phyloP scores from a whole-genome alignment of 768 basidiomycete genomes.

The Termitomyces titanicus region DNA sequence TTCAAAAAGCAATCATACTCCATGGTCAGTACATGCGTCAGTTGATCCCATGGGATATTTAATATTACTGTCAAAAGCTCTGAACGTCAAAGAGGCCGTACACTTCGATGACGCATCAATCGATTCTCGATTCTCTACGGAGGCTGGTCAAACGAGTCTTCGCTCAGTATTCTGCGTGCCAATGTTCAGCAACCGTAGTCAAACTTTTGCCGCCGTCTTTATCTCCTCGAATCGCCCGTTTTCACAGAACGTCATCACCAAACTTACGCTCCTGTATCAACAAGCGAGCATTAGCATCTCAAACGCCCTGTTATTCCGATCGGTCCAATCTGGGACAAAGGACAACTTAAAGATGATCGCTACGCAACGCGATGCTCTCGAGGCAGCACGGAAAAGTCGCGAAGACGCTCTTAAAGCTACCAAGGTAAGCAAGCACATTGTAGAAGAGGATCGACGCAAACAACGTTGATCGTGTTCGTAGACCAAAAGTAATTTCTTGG shows the following conservation, averaged over 20 bases:
- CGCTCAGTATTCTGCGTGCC: slow-evolving; percentile 67
- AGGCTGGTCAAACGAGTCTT: slow-evolving; percentile 57
- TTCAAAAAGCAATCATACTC: slow-evolving; percentile 65
- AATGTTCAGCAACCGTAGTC: slow-evolving; percentile 71
- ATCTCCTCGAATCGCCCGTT: slow-evolving; percentile 65
- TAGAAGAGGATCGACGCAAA: neutral
- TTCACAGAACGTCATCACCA: slow-evolving; percentile 54
- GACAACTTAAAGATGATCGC: slow-evolving; percentile 79
- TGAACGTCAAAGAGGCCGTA: slow-evolving; percentile 63
- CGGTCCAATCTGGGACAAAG: slow-evolving; percentile 68
- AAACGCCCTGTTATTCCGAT: slow-evolving; percentile 71
- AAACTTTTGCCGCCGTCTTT: slow-evolving; percentile 71
- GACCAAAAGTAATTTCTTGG: slow-evolving; percentile 78
- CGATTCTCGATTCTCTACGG: slow-evolving; percentile 67
- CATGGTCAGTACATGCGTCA: slow-evolving; percentile 42
- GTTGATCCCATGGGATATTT: neutral
- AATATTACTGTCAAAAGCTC: slow-evolving; percentile 32
- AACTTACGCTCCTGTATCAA: slow-evolving; percentile 63
- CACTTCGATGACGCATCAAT: slow-evolving; percentile 57
- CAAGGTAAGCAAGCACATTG: slow-evolving; percentile 41
- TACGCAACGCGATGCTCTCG: slow-evolving; percentile 64
- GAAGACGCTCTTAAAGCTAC: slow-evolving; percentile 75
- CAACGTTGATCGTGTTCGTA: slow-evolving; percentile 18
- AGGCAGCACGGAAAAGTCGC: slow-evolving; percentile 64
- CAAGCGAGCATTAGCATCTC: slow-evolving; percentile 76